These are phyloP conservation scores for Graphilbum fragrans DNA, from an alignment of 2,329 filamentous ascomycete genomes.

Conservation along the genomic window DNA sequence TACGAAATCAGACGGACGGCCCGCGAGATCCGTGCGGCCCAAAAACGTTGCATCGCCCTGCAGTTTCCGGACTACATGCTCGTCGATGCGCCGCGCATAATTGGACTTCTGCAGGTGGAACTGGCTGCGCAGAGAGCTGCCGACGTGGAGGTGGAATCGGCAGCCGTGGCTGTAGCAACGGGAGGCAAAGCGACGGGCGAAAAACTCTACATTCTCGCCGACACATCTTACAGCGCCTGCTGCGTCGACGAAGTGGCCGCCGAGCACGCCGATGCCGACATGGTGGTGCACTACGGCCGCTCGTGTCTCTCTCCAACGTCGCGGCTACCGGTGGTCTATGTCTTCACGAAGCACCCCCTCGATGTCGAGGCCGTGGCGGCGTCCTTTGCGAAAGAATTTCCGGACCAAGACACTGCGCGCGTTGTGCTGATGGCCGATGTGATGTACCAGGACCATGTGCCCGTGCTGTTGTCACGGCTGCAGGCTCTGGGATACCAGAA, in stretches of 20 bases:
- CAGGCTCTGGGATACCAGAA: slow-evolving; percentile 53
- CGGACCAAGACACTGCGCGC: slow-evolving; percentile 39
- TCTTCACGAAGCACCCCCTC: slow-evolving; percentile 69
- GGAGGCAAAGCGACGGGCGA: slow-evolving; percentile 6
- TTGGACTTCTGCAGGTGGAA: slow-evolving; percentile 41
- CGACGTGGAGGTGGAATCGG: not conserved
- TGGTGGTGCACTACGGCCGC: slow-evolving; percentile 87
- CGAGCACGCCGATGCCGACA: slow-evolving; percentile 82
- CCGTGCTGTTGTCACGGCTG: slow-evolving; percentile 41
- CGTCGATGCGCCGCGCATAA: slow-evolving; percentile 70
- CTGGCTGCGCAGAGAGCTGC: slow-evolving; percentile 13
- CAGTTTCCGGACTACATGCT: slow-evolving; percentile 96
- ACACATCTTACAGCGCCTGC: slow-evolving; percentile 94
- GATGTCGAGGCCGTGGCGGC: slow-evolving; percentile 43
- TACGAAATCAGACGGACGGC: slow-evolving; percentile 83
- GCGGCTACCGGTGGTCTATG: slow-evolving; percentile 75
- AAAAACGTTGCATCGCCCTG: slow-evolving; percentile 70
- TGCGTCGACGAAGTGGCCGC: slow-evolving; percentile 96
- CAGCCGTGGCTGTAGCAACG: too few relatives aligned
- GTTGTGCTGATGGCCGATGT: slow-evolving; percentile 82
- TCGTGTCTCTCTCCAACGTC: slow-evolving; percentile 86
- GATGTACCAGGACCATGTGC: slow-evolving; percentile 68
- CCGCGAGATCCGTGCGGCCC: slow-evolving; percentile 56
- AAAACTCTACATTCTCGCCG: slow-evolving; percentile 72
- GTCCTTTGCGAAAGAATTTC: slow-evolving; percentile 59